Base-by-base conservation (phyloP, 306 rosid genomes). In the Mimosa bimucronata region DNA sequence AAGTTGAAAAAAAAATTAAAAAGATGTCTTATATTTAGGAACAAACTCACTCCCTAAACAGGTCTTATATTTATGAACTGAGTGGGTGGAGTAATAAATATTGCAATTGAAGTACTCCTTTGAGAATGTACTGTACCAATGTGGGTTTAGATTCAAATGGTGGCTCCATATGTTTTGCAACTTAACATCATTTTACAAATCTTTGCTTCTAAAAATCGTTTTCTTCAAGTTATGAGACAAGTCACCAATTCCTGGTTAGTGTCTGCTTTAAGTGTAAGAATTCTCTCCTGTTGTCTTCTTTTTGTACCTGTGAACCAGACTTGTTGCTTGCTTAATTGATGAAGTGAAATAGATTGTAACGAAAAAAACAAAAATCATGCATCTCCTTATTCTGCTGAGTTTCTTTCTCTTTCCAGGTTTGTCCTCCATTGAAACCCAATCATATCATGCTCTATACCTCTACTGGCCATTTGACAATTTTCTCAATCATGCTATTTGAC, bases 371-470 rank as follows among this genome's bases (percentile, higher is more conserved):
- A 67, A 38, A 67, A 67, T 4, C 2, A 69, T 69, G 74, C 12
- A 30, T 41, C 37, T 69, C 55, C 74, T 69, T 69, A 53, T 41
- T 40, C 74, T 41, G 46, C 74, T 69, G 50, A 28, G 12, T 69
- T 8, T 69, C 55, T 23, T 42, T 25, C 55, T 69, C 25, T 25
- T 42, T 53, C 2, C 55, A 23, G 74, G 74, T 69, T 67, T 67
- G 52, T 12, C 19, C 10, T 67, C 31, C 73, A 11, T 21, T 67
- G 11, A 38, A 40, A 67, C 9, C 38, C 70, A 30, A 9, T 11
- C 48, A 38, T n/a, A 23, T 37, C 38, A 66, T 66, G 29, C 7
- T 66, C 13, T 31, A 6, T 19, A 31, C 71, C 25, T 7, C 70
- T 31, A 60, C 16, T 11, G 37, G 37, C 26, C 70, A 31, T 65